Evolutionary conservation across 306 rosid species (phyloP), one percentile per base, ranked within the genome.

Genomic region (cucumber (Cucumis sativus)): DNA sequence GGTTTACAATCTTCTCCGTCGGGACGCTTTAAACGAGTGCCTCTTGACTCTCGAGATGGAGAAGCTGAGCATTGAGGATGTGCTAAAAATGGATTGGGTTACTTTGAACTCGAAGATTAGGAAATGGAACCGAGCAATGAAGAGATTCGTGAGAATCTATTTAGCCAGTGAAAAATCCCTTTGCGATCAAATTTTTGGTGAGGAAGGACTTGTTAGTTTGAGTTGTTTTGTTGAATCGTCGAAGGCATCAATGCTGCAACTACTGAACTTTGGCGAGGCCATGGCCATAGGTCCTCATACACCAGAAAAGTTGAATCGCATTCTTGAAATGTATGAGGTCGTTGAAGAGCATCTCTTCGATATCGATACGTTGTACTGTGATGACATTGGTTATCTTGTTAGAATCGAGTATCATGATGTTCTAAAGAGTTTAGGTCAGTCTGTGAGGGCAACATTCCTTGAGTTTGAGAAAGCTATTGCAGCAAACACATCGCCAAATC

Each of bases 321-420:
- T 94, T 80, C 93, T 94, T 25, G 93, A 91, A 89, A 94, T 94
- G 97, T 91, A 94, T 75, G 98, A 94, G 87, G 96, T 90, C 76
- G 83, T 94, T 2, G 82, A 80, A 4, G 97, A 87, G 76, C 90
- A 91, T 78, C 84, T 90, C 77, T 92, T 88, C 0, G 97, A 91
- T 64, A 78, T 94, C 6, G 89, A 91, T 82, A 71, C 83, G 52
- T 78, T 91, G 59, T 94, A 91, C 79, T 30, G 85, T 1, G 94
- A 84, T 40, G 95, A 88, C 61, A 88, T 85, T 60, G 96, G 96
- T 79, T 90, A 96, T 61, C 81, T 84, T 73, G 86, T 91, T 62
- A 86, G 86, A 40, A 84, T 70, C 60, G 97, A 88, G 81, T 90
- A 88, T 62, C 96, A 86, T 18, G 96, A 87, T 85, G 96, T 94